phyloP scores from a whole-genome alignment of 1,284 basidiomycete genomes.

The Leccinum griseonigrum region DNA sequence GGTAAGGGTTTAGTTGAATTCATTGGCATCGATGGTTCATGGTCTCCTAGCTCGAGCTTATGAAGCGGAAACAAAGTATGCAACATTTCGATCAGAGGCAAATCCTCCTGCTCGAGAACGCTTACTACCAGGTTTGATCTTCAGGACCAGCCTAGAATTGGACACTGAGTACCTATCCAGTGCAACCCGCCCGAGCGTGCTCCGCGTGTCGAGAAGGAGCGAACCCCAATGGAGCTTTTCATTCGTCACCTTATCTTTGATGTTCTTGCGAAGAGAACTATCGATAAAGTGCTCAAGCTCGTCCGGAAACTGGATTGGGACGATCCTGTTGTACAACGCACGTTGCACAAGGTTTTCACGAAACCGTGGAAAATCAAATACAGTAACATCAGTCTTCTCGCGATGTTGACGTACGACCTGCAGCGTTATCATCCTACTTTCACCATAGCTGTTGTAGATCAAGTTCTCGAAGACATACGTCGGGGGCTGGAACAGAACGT shows the following conservation, averaged over 20 bases:
- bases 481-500: constrained; percentile 91
- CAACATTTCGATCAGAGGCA: constrained; percentile 93
- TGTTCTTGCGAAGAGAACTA: constrained; percentile 84
- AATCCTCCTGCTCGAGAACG: constrained; percentile 90
- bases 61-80: constrained; percentile 91
- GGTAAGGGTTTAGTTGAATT: constrained; percentile 41
- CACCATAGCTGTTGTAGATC: constrained; percentile 86
- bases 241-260: constrained; percentile 93
- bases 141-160: neutral
- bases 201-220: constrained; percentile 80
- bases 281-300: constrained; percentile 91
- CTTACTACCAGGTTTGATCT: constrained; percentile 85
- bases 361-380: constrained; percentile 98
- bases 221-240: constrained; percentile 89
- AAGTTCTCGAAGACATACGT: constrained; percentile 90
- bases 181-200: constrained; percentile 96
- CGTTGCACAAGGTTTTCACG: constrained; percentile 81
- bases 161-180: constrained; percentile 40
- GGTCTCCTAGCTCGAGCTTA: constrained; percentile 75
- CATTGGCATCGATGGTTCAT: constrained; percentile 2
- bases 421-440: constrained; percentile 92
- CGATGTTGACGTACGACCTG: constrained; percentile 92
- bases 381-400: constrained; percentile 86
- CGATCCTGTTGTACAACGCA: constrained; percentile 54
- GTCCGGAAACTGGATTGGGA: constrained; percentile 96